Evolutionary conservation across 371 early-diverging fungal genomes (phyloP).

Genomic region (Fennellomyces sp.): DNA sequence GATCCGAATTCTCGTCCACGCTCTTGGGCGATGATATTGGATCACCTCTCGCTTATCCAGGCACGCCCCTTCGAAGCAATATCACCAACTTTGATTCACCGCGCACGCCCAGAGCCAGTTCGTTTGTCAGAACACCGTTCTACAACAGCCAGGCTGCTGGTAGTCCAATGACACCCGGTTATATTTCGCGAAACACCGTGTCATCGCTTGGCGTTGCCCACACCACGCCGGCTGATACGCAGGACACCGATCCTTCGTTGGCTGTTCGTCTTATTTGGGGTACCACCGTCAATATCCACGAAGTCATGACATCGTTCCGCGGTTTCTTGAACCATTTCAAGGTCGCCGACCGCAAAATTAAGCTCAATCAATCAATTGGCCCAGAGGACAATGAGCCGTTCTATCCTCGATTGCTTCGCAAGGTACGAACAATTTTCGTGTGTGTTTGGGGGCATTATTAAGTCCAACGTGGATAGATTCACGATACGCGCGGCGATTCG

Average conservation of each 20-base stretch:
- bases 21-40: conserved; percentile 40
- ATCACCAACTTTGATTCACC: conserved; percentile 30
- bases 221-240: conserved; percentile 22
- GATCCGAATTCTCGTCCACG: conserved; percentile 45
- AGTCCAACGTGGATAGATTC: too few species aligned
- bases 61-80: conserved; percentile 31
- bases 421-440: too few species aligned
- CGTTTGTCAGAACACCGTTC: conserved; percentile 44
- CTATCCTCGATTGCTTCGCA: conserved; percentile 67
- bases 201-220: conserved; percentile 10
- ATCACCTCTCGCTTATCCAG: conserved; percentile 48
- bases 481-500: conserved; percentile 55
- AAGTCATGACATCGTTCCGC: conserved; percentile 86
- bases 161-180: conserved; percentile 24
- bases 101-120: conserved; percentile 36
- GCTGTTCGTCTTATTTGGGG: conserved; percentile 93
- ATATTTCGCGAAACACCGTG: neutral
- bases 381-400: conserved; percentile 66
- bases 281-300: conserved; percentile 95
- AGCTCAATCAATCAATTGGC: conserved; percentile 27
- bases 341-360: conserved; percentile 61
- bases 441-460: too few species aligned
- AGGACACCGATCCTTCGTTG: conserved; percentile 49
- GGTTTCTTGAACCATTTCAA: conserved; percentile 88
- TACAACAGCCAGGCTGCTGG: conserved; percentile 9